phyloP scores from a whole-genome alignment of 2,329 filamentous ascomycete species.

The Penicillium janthinellum region DNA sequence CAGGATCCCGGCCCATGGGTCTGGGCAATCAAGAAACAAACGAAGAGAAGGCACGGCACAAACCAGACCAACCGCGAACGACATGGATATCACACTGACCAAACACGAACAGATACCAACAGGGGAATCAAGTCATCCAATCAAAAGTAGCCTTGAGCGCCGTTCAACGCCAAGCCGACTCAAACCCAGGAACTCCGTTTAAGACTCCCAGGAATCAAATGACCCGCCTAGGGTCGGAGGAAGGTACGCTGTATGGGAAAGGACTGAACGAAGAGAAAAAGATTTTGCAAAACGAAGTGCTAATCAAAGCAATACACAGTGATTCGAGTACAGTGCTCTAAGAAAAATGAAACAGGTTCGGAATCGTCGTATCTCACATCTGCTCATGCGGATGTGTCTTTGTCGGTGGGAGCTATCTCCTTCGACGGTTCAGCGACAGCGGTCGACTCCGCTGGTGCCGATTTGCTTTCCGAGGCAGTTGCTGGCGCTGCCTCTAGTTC shows the following conservation, averaged over 20 bases:
- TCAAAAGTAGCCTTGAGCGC: neutral
- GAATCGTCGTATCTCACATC: neutral
- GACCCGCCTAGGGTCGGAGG: neutral
- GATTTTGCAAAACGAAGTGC: neutral
- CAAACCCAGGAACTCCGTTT: neutral
- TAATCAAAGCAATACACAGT: slow-evolving; percentile 7
- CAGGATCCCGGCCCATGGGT: neutral
- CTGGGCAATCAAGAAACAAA: neutral
- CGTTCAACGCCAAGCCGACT: neutral
- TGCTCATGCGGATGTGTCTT: slow-evolving; percentile 10
- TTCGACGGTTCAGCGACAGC: slow-evolving; percentile 7
- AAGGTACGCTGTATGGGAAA: neutral
- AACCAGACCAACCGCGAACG: neutral
- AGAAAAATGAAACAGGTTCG: neutral
- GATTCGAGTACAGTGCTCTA: neutral
- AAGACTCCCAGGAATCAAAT: neutral
- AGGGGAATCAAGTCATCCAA: neutral
- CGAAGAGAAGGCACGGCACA: neutral
- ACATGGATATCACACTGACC: neutral
- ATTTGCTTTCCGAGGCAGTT: neutral
- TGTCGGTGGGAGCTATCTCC: neutral
- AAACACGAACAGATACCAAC: neutral
- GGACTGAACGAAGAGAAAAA: neutral
- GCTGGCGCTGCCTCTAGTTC: neutral
- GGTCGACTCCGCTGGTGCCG: neutral